Percentiles rank a stretch among this genome's conserved stretches.
Evolutionary conservation across 1,284 basidiomycete species (phyloP).

Genomic region (Marasmius fiardii): DNA sequence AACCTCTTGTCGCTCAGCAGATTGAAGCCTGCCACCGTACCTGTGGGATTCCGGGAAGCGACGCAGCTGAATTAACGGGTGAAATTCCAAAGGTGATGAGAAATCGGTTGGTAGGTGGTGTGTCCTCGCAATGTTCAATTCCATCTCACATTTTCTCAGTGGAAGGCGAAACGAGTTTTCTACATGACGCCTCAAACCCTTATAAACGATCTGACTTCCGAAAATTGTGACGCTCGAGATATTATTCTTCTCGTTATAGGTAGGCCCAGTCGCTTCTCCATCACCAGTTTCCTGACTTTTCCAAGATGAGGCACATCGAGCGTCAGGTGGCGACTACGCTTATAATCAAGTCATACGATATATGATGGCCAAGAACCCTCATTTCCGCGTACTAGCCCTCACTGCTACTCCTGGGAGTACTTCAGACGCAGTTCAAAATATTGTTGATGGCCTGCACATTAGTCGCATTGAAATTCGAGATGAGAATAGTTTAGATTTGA

Average conservation of each 20-base stretch:
- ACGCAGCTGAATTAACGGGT: slow-evolving; percentile 89
- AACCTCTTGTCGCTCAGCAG: slow-evolving; percentile 94
- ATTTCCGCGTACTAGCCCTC: slow-evolving; percentile 91
- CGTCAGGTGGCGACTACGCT: slow-evolving; percentile 91
- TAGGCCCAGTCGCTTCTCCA: slow-evolving; percentile 27
- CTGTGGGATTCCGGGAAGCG: slow-evolving; percentile 89
- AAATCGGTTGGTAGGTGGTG: slow-evolving; percentile 54
- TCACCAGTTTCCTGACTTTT: slow-evolving; percentile 6
- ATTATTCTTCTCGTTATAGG: slow-evolving; percentile 84
- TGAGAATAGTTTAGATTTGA: slow-evolving; percentile 88
- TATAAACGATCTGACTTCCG: slow-evolving; percentile 79
- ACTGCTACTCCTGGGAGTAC: slow-evolving; percentile 94
- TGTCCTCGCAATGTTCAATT: neutral
- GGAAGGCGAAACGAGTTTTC: slow-evolving; percentile 86
- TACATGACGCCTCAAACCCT: slow-evolving; percentile 99
- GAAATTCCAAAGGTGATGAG: slow-evolving; percentile 50
- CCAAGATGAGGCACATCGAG: slow-evolving; percentile 93
- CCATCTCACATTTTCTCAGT: slow-evolving; percentile 39
- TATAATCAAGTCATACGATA: slow-evolving; percentile 89
- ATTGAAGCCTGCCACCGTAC: slow-evolving; percentile 90
- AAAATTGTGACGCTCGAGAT: slow-evolving; percentile 75
- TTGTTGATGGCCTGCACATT: slow-evolving; percentile 97
- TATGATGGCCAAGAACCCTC: slow-evolving; percentile 91
- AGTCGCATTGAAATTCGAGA: slow-evolving; percentile 94
- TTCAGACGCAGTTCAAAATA: slow-evolving; percentile 82